Percentiles rank a stretch among this genome's conserved stretches.
These are phyloP conservation scores for Clarireedia hainanense DNA, from an alignment of 2,329 filamentous ascomycete species.

Conservation along the genomic window DNA sequence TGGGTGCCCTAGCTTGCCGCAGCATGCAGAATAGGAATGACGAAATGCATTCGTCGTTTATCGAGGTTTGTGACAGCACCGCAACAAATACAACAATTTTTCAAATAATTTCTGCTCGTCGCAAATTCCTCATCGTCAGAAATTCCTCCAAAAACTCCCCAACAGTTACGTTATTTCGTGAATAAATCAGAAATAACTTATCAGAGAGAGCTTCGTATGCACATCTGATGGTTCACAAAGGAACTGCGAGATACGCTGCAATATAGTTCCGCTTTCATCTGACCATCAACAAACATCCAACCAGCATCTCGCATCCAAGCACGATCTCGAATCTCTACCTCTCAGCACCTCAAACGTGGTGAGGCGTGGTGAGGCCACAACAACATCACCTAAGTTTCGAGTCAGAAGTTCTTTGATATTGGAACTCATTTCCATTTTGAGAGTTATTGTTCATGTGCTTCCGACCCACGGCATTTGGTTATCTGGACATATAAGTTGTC, in stretches of 20 bases:
- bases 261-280: background rate
- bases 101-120: no score
- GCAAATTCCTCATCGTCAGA: no score
- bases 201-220: no score
- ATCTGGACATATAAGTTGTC: background rate
- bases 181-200: no score
- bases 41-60: background rate
- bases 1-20: no score
- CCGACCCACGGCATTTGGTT: background rate
- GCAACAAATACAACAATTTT: no score
- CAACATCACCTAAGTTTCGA: conserved; percentile 7
- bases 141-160: no score
- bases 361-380: conserved; percentile 1
- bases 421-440: background rate
- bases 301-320: conserved; percentile 1
- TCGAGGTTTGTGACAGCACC: no score
- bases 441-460: conserved; percentile 11
- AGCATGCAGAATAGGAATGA: background rate
- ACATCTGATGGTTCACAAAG: no score
- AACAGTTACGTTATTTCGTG: no score
- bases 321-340: conserved; percentile 5
- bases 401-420: conserved; percentile 8
- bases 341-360: conserved; percentile 3
- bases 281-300: conserved; percentile 5
- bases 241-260: background rate